Evolutionary conservation across 2,329 filamentous ascomycete species (phyloP).

Genomic region (Penicillium sp.): DNA sequence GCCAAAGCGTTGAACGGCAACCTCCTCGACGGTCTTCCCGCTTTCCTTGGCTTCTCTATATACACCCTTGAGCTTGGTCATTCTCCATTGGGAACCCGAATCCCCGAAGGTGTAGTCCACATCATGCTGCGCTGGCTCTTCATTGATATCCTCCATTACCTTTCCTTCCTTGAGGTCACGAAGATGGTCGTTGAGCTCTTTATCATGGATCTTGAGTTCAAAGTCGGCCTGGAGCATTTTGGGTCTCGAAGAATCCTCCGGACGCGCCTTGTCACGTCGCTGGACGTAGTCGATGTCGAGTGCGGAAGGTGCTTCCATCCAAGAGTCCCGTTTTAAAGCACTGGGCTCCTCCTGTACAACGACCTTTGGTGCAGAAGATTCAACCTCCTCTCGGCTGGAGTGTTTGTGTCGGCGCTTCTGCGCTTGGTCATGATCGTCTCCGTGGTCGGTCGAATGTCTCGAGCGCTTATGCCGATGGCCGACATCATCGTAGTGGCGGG

Average conservation of each 20-base stretch:
- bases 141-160: constrained; percentile 51
- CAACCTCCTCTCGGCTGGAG: constrained; percentile 42
- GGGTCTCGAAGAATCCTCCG: constrained; percentile 43
- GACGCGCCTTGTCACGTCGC: constrained; percentile 59
- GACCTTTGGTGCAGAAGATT: constrained; percentile 32
- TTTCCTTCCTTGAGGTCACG: constrained; percentile 60
- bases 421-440: constrained; percentile 46
- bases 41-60: constrained; percentile 75
- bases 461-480: constrained; percentile 64
- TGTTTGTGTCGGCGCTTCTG: constrained; percentile 49
- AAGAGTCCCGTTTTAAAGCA: constrained; percentile 69
- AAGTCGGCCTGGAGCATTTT: constrained; percentile 55
- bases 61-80: constrained; percentile 88
- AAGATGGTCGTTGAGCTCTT: constrained; percentile 75
- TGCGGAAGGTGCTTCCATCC: constrained; percentile 88
- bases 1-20: constrained; percentile 80
- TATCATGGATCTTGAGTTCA: constrained; percentile 69
- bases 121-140: constrained; percentile 57
- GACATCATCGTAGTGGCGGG: constrained; percentile 51
- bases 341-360: constrained; percentile 42
- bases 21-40: constrained; percentile 70
- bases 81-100: constrained; percentile 85
- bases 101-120: constrained; percentile 87
- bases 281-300: constrained; percentile 75
- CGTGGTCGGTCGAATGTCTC: constrained; percentile 55